These are phyloP conservation scores for Coemansia sp. DNA, from an alignment of 192 early-diverging fungal genomes.

Conservation along the genomic window DNA sequence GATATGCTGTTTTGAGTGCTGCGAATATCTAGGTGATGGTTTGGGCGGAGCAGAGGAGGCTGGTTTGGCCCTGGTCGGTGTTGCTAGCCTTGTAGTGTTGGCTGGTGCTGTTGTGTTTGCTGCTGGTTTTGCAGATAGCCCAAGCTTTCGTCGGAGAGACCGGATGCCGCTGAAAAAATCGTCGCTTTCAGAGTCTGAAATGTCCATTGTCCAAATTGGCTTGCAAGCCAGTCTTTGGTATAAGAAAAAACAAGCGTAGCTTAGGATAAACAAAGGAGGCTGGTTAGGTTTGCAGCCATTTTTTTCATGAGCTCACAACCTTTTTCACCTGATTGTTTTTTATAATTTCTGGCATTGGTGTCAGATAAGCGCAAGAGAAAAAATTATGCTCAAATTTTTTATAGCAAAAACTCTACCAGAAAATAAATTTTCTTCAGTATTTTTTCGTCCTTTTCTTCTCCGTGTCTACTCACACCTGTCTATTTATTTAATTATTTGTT, in stretches of 20 bases:
- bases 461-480: neutral
- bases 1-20: neutral
- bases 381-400: neutral
- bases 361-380: neutral
- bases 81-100: neutral
- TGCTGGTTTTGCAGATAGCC: constrained; percentile 16
- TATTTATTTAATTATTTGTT: constrained; percentile 1
- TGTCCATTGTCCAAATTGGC: neutral
- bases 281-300: too few species aligned
- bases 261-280: neutral
- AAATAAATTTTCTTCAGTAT: neutral
- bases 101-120: neutral
- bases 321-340: too few species aligned
- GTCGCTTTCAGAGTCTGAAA: constrained; percentile 45
- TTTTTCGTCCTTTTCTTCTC: neutral
- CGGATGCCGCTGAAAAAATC: constrained; percentile 44
- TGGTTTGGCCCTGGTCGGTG: neutral
- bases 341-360: too few species aligned
- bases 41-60: neutral
- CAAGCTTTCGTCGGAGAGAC: constrained; percentile 30
- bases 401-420: neutral
- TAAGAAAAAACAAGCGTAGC: neutral
- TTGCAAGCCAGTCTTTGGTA: neutral
- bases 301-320: too few species aligned
- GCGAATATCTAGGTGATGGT: neutral